Base-by-base conservation (phyloP, 495 filamentous ascomycete species). In the Trypethelium eluteriae region DNA sequence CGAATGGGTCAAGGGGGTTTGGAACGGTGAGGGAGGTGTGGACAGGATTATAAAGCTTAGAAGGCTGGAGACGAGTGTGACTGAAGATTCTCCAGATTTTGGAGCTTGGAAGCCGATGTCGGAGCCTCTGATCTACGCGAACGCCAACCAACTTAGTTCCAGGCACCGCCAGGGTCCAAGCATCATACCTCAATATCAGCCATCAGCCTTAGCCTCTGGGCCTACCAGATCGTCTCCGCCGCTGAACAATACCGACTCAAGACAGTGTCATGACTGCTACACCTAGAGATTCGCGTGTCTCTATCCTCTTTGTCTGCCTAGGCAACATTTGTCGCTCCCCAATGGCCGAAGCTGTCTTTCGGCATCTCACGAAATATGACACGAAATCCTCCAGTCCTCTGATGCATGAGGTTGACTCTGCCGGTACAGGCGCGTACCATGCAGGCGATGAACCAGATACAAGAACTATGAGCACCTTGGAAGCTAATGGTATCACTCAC, bases 271-370 rank as follows among this genome's bases (percentile, higher is more conserved):
- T 59, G 53, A 3, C 53, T 36, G 7, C 53, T 18, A 3, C 53
- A 35, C 10, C 32, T 59, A 18, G 32, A 35, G 53, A 59, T 36
- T 18, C 25, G 53, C 78, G 81, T 3, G 80, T 92, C 66, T 94
- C 86, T 9, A 88, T 98, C 38, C 84, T 98, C 56, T 98, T 98
- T 76, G 93, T 96, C 70, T 98, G 94, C 76, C 82, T 98, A 14
- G 94, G 94, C 70, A 98, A 98, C 77, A 97, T 97, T 73, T 98
- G 94, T 82, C 83, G 85, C 38, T 96, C 92, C 2, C 89, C 94
- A 2, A 98, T 98, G 94, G 92, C 93, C 39, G 93, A 97, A 80
- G 94, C 88, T 49, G 89, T 94, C 68, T 97, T 98, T 80, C 86
- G 85, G 44, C 84, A 85, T 38, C 76, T 95, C 6, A 84, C 85